Conservation (phyloP, 805 yeast genomes). For the Zygosaccharomyces pseudorouxii region DNA sequence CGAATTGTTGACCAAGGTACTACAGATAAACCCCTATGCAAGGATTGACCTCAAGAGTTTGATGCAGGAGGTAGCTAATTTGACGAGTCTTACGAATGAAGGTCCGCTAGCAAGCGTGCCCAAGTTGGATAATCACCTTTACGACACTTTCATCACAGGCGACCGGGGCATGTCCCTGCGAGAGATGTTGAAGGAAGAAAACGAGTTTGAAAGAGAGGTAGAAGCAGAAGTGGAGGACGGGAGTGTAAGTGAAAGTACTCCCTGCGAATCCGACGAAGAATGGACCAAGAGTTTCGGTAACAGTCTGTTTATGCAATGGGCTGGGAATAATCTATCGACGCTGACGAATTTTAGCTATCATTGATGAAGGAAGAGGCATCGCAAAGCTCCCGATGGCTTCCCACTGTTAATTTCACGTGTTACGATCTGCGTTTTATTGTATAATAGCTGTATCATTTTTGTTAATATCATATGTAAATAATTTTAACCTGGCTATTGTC, state of each 20-base stretch:
- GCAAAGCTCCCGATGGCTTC: not conserved
- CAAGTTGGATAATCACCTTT: slow-evolving; percentile 15
- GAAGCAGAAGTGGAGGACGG: slow-evolving; percentile 8
- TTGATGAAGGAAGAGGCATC: slow-evolving; percentile 8
- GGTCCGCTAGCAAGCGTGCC: slow-evolving; percentile 28
- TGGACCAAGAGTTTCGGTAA: slow-evolving; percentile 6
- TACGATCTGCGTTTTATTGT: slow-evolving; percentile 4
- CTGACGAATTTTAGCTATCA: slow-evolving; percentile 19
- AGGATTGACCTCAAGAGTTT: slow-evolving; percentile 28
- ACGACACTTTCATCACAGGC: slow-evolving; percentile 17
- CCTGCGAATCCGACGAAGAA: slow-evolving; percentile 6
- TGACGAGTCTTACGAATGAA: slow-evolving; percentile 26
- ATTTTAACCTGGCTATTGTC: not conserved
- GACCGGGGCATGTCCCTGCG: slow-evolving; percentile 19
- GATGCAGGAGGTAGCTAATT: slow-evolving; percentile 22
- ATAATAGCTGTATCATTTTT: not conserved
- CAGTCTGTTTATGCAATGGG: slow-evolving; percentile 11
- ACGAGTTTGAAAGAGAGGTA: slow-evolving; percentile 12
- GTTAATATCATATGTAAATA: not conserved
- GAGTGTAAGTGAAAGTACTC: slow-evolving; percentile 10
- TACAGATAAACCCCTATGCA: slow-evolving; percentile 34
- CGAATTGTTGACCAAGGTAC: slow-evolving; percentile 39
- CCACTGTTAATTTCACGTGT: slow-evolving; percentile 11
- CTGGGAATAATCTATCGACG: slow-evolving; percentile 20
- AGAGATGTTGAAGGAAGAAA: slow-evolving; percentile 16